Evolutionary conservation across 2,329 filamentous ascomycete species (phyloP).

Genomic region (Paracoccidioides lutzii): DNA sequence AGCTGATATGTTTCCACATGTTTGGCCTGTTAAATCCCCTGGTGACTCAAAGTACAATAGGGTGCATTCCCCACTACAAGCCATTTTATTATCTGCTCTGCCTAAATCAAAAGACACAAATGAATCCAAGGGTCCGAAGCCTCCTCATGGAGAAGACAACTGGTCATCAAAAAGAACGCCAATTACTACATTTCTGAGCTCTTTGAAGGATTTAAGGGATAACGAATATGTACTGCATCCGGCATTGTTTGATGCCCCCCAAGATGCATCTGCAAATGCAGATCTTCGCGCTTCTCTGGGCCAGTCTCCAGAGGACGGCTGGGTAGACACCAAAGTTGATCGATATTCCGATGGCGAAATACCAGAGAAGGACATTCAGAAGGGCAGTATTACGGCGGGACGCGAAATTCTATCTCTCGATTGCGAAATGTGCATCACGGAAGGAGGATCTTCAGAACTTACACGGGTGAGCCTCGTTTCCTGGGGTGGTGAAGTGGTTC

Average conservation of each 20-base stretch:
- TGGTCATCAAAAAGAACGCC: conserved; percentile 65
- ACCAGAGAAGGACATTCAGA: conserved; percentile 57
- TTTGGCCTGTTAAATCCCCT: conserved; percentile 81
- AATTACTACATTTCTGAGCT: conserved; percentile 67
- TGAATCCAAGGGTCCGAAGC: conserved; percentile 41
- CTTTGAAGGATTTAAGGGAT: conserved; percentile 59
- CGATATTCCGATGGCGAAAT: conserved; percentile 53
- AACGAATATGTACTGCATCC: conserved; percentile 81
- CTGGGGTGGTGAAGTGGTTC: conserved; percentile 69
- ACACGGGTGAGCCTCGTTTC: conserved; percentile 76
- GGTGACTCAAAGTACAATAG: conserved; percentile 70
- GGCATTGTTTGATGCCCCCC: conserved; percentile 49
- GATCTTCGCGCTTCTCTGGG: conserved; percentile 40
- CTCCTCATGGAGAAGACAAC: conserved; percentile 48
- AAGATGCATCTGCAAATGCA: conserved; percentile 42
- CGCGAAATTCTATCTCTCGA: conserved; percentile 70
- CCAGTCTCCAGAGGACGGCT: conserved; percentile 49
- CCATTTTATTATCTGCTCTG: conserved; percentile 64
- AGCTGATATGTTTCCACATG: conserved; percentile 67
- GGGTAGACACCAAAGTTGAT: conserved; percentile 66
- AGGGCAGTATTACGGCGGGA: conserved; percentile 73
- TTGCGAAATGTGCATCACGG: conserved; percentile 95
- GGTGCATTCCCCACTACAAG: conserved; percentile 75
- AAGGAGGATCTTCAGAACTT: conserved; percentile 64
- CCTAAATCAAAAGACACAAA: conserved; percentile 55